A percentile compares a stretch with the other conserved stretches of the same genome.
Evolutionary conservation across 257 asterid species (phyloP).

Genomic region (Fraxinus quadrangulata): DNA sequence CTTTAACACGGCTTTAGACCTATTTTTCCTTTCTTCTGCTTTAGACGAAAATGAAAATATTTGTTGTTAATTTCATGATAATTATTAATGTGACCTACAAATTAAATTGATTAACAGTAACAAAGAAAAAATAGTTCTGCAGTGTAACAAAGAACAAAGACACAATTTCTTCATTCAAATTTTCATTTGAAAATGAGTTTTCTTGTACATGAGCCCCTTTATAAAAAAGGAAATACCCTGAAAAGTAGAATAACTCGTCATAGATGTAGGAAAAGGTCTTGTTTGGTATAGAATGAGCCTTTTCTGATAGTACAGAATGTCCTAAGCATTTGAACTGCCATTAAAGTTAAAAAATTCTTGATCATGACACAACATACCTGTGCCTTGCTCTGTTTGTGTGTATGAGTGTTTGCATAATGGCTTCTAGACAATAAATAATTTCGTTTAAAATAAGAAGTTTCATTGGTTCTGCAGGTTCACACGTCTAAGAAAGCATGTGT

Average conservation of each 20-base stretch:
- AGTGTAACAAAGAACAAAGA: no score
- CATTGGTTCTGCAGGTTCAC: conserved; percentile 59
- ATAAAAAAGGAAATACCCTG: background rate
- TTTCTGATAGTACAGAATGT: background rate
- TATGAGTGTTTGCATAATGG: background rate
- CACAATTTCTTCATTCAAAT: no score
- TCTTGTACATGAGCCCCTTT: background rate
- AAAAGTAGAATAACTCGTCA: background rate
- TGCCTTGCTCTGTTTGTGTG: background rate
- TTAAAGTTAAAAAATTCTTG: background rate
- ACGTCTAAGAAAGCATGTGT: conserved; percentile 81
- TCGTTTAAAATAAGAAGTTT: conserved; percentile 8
- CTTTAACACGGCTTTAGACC: no score
- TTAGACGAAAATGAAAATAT: background rate
- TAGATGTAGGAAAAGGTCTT: background rate
- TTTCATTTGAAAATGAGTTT: no score
- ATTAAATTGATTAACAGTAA: no score
- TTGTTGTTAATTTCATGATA: background rate
- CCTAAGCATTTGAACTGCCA: background rate
- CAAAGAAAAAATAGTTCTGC: background rate
- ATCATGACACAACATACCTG: background rate
- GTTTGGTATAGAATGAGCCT: background rate
- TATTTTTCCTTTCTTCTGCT: background rate
- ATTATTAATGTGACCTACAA: no score
- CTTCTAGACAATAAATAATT: background rate